Conservation (phyloP, 2,329 filamentous ascomycete genomes). For the Paracamarosporium sp. region DNA sequence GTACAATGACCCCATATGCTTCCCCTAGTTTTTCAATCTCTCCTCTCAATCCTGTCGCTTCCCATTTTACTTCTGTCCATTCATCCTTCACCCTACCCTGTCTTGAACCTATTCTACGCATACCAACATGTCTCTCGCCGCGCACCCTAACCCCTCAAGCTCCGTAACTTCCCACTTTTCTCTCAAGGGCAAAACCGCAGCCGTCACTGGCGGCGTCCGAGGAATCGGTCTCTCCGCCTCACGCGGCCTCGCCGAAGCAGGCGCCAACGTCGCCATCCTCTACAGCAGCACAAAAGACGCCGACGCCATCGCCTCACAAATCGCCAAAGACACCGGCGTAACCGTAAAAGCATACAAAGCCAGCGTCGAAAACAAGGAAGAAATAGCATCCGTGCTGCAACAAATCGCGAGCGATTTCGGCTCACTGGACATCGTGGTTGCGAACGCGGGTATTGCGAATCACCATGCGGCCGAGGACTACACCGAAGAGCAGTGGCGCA, state of each 20-base stretch:
- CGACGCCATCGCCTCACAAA: slow-evolving; percentile 15
- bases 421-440: slow-evolving; percentile 49
- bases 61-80: not conserved
- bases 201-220: slow-evolving; percentile 52
- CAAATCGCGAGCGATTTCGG: slow-evolving; percentile 43
- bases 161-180: slow-evolving; percentile 18
- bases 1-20: not conserved
- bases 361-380: slow-evolving; percentile 17
- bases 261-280: slow-evolving; percentile 45
- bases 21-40: not conserved
- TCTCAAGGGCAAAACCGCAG: slow-evolving; percentile 42
- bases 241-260: slow-evolving; percentile 39
- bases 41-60: not conserved
- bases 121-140: slow-evolving; percentile 29
- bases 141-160: slow-evolving; percentile 11
- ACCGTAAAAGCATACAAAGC: slow-evolving; percentile 24
- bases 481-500: slow-evolving; percentile 76
- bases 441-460: slow-evolving; percentile 49
- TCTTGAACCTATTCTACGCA: not conserved
- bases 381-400: slow-evolving; percentile 18
- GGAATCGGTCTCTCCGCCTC: slow-evolving; percentile 59
- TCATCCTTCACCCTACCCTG: not conserved
- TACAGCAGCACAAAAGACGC: slow-evolving; percentile 24
- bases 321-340: slow-evolving; percentile 19
- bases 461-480: slow-evolving; percentile 72